Evolutionary conservation across 1,284 basidiomycete genomes (phyloP).

Genomic region (Mycena sp.): DNA sequence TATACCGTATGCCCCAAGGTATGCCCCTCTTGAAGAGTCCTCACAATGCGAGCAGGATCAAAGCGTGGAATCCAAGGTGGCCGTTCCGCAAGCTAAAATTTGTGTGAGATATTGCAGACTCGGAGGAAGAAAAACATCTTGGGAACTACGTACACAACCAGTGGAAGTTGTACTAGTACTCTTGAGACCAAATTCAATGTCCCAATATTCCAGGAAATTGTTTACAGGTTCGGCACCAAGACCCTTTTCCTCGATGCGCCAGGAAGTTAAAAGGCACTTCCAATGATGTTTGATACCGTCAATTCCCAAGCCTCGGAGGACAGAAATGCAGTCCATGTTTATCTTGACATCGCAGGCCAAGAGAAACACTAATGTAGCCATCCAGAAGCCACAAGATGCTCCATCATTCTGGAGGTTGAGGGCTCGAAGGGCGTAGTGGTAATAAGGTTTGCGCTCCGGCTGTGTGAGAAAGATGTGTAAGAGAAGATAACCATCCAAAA

Average conservation of each 20-base stretch:
- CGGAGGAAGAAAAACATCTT: no score
- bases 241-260: conserved; percentile 10
- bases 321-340: background rate
- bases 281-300: conserved; percentile 7
- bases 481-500: no score
- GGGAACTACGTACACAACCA: no score
- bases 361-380: background rate
- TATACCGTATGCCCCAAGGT: background rate
- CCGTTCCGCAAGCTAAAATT: background rate
- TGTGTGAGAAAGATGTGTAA: no score
- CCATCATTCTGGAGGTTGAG: conserved; percentile 2
- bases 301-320: background rate
- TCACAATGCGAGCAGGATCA: background rate
- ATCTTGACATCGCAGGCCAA: background rate
- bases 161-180: no score
- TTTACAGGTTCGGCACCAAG: background rate
- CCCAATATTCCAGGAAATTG: conserved; percentile 6
- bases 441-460: no score
- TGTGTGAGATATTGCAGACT: no score
- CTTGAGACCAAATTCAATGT: background rate
- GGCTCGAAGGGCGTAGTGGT: no score
- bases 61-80: background rate
- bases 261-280: conserved; percentile 2
- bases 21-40: background rate
- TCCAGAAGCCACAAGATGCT: conserved; percentile 13